Conservation (phyloP, 345 rosid species). For the Cardamine chenopodiifolia region DNA sequence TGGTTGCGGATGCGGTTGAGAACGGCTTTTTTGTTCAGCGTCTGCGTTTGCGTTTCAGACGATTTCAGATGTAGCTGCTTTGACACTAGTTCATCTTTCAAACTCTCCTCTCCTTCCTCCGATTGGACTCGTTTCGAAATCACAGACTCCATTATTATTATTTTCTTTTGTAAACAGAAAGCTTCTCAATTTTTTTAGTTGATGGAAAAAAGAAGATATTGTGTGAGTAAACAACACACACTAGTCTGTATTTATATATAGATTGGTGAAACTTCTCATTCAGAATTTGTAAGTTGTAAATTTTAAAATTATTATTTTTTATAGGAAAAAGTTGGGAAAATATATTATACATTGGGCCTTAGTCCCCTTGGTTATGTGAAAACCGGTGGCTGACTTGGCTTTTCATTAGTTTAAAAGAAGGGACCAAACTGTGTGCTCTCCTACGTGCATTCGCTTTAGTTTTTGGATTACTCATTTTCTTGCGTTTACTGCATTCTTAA, state of each 20-base stretch:
- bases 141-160: slow-evolving; percentile 32
- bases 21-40: slow-evolving; percentile 42
- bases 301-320: background rate
- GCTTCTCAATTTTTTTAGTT: background rate
- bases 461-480: slow-evolving; percentile 17
- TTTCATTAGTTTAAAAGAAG: slow-evolving; percentile 5
- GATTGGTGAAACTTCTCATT: slow-evolving; percentile 34
- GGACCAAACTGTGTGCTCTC: slow-evolving; percentile 37
- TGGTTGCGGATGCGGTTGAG: slow-evolving; percentile 44
- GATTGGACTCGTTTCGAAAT: background rate
- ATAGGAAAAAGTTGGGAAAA: background rate
- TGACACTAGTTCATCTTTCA: slow-evolving; percentile 37
- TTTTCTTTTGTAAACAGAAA: background rate
- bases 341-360: slow-evolving; percentile 21
- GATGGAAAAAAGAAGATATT: slow-evolving; percentile 9
- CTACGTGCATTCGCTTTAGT: slow-evolving; percentile 21
- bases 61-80: slow-evolving; percentile 41
- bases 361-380: slow-evolving; percentile 35
- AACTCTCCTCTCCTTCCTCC: slow-evolving; percentile 28
- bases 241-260: slow-evolving; percentile 27
- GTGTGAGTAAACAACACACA: slow-evolving; percentile 1
- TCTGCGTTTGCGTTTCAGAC: slow-evolving; percentile 37
- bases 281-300: slow-evolving; percentile 20
- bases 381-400: slow-evolving; percentile 43
- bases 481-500: slow-evolving; percentile 11